Evolutionary conservation across 73 alveolate species (phyloP).

Genomic region (Paramecium biaurelia): DNA sequence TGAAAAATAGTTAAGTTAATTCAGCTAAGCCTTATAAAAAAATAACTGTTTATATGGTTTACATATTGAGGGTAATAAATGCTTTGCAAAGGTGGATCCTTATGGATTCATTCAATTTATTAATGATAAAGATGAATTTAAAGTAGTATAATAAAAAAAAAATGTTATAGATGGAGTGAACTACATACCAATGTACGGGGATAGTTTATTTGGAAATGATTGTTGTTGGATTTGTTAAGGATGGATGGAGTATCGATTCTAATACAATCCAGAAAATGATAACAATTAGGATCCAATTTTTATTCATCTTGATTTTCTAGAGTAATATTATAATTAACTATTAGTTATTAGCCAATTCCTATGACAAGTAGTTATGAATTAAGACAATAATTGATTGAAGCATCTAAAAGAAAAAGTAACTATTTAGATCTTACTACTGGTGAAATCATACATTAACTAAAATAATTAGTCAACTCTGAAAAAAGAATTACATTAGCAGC

Average conservation of each 20-base stretch:
- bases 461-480: background rate
- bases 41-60: background rate
- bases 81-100: slow-evolving; percentile 36
- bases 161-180: slow-evolving; percentile 25
- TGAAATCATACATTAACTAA: slow-evolving; percentile 33
- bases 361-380: slow-evolving; percentile 49
- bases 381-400: background rate
- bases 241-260: slow-evolving; percentile 42
- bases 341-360: slow-evolving; percentile 31
- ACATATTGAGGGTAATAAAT: slow-evolving; percentile 46
- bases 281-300: background rate
- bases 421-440: slow-evolving; percentile 13
- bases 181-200: slow-evolving; percentile 5
- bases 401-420: background rate
- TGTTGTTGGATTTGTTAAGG: slow-evolving; percentile 57
- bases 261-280: background rate
- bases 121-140: background rate
- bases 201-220: slow-evolving; percentile 8
- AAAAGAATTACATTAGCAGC: slow-evolving; percentile 30
- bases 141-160: background rate
- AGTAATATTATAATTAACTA: background rate
- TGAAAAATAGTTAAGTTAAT: background rate
- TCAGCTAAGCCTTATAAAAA: background rate
- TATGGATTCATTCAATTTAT: slow-evolving; percentile 11
- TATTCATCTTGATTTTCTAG: slow-evolving; percentile 27